Conservation (phyloP, 176 grass and related monocot species). For the Puya raimondii region DNA sequence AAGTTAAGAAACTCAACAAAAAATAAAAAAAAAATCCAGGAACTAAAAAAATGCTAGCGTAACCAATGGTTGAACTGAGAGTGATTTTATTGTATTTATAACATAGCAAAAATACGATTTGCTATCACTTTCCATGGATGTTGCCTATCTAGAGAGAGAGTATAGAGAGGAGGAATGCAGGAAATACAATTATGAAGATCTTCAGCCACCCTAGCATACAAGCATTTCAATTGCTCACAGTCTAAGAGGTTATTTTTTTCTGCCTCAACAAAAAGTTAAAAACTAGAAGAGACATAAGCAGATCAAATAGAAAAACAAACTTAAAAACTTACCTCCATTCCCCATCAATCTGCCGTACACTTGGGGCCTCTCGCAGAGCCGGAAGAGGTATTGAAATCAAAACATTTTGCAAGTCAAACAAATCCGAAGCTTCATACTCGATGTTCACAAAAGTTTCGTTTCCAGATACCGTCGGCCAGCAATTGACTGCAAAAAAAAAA, state of each 20-base stretch:
- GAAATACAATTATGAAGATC: too few relatives aligned
- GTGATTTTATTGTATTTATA: too few relatives aligned
- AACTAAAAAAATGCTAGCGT: background rate
- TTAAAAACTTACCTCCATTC: conserved; percentile 76
- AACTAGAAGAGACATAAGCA: background rate
- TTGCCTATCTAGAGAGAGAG: too few relatives aligned
- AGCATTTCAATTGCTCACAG: too few relatives aligned
- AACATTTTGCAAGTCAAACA: conserved; percentile 80
- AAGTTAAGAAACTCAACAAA: background rate
- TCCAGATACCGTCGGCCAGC: conserved; percentile 75
- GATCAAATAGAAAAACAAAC: conserved; percentile 3
- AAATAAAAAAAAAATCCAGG: background rate
- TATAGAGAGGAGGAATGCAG: too few relatives aligned
- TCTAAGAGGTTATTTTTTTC: too few relatives aligned
- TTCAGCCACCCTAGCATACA: too few relatives aligned
- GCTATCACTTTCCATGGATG: too few relatives aligned
- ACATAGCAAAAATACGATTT: too few relatives aligned
- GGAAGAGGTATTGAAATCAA: conserved; percentile 70
- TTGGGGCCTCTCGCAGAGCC: conserved; percentile 52
- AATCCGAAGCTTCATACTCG: conserved; percentile 75
- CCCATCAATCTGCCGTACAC: conserved; percentile 76
- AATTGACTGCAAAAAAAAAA: conserved; percentile 45
- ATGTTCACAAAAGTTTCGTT: conserved; percentile 79
- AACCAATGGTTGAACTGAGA: too few relatives aligned
- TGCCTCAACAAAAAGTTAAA: too few relatives aligned